A percentile compares a stretch with the other conserved stretches of the same genome.
phyloP scores from a whole-genome alignment of 805 yeast genomes.

The Pichia rugopelliculosa region DNA sequence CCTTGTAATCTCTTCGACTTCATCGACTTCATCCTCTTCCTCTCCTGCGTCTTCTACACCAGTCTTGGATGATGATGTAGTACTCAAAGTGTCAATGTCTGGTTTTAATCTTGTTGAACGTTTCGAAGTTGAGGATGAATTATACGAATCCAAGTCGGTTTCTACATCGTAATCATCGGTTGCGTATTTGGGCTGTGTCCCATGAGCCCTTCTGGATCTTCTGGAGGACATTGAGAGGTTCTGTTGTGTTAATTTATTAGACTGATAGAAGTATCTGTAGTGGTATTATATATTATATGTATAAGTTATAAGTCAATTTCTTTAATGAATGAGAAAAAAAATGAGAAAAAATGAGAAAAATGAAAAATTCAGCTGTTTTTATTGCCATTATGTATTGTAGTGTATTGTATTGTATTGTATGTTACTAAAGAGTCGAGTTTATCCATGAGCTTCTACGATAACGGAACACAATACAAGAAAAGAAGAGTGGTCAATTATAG shows the following conservation, averaged over 20 bases:
- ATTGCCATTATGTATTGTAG: too few relatives aligned
- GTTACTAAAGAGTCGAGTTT: too few relatives aligned
- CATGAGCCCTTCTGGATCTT: conserved; percentile 24
- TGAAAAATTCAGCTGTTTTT: too few relatives aligned
- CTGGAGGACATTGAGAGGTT: conserved; percentile 22
- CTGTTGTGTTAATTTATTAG: not conserved
- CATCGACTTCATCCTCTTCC: conserved; percentile 23
- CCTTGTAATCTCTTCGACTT: conserved; percentile 41
- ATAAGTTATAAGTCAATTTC: too few relatives aligned
- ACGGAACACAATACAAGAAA: conserved; percentile 10
- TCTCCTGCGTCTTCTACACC: conserved; percentile 10
- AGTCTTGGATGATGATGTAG: not conserved
- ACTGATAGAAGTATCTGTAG: too few relatives aligned
- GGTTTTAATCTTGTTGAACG: conserved; percentile 3
- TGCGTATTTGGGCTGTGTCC: conserved; percentile 13
- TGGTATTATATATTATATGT: too few relatives aligned
- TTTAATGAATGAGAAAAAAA: too few relatives aligned
- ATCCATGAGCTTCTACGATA: not conserved
- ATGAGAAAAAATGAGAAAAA: too few relatives aligned
- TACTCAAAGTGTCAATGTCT: not conserved
- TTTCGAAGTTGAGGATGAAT: not conserved
- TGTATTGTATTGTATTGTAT: too few relatives aligned
- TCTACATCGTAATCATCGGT: conserved; percentile 16
- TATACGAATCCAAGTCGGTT: conserved; percentile 1
- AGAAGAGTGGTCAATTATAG: conserved; percentile 18